These are phyloP conservation scores for Neckera pumila DNA, from an alignment of 225 moss, liverwort and hornwort genomes.

Conservation along the genomic window DNA sequence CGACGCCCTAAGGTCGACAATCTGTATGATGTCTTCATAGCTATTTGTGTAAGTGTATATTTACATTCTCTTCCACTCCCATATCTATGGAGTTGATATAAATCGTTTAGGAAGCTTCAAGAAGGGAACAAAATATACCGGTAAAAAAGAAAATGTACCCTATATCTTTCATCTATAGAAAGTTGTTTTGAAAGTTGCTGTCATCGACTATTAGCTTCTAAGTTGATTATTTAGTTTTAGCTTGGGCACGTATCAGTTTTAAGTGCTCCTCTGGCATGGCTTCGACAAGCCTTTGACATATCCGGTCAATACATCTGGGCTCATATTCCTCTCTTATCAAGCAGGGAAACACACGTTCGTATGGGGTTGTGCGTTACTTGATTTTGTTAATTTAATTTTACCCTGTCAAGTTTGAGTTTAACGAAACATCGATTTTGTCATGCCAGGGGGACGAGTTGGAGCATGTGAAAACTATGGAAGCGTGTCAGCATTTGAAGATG, in stretches of 20 bases:
- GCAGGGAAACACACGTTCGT: not conserved
- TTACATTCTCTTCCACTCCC: not conserved
- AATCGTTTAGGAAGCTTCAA: not conserved
- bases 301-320: not conserved
- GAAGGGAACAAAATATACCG: not conserved
- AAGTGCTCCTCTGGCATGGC: not conserved
- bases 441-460: slow-evolving; percentile 84
- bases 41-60: slow-evolving; percentile 60
- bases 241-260: not conserved
- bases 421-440: not conserved
- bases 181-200: not conserved
- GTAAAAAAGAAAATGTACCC: not conserved
- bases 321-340: not conserved
- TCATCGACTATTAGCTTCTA: not conserved
- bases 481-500: slow-evolving; percentile 54
- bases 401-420: not conserved
- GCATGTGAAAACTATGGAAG: slow-evolving; percentile 97
- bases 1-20: slow-evolving; percentile 71
- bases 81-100: not conserved
- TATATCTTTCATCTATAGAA: not conserved
- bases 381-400: not conserved
- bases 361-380: not conserved
- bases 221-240: not conserved
- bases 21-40: slow-evolving; percentile 81
- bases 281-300: not conserved